Conservation (phyloP, 2,329 filamentous ascomycete genomes). For the Calonectria henricotiae region DNA sequence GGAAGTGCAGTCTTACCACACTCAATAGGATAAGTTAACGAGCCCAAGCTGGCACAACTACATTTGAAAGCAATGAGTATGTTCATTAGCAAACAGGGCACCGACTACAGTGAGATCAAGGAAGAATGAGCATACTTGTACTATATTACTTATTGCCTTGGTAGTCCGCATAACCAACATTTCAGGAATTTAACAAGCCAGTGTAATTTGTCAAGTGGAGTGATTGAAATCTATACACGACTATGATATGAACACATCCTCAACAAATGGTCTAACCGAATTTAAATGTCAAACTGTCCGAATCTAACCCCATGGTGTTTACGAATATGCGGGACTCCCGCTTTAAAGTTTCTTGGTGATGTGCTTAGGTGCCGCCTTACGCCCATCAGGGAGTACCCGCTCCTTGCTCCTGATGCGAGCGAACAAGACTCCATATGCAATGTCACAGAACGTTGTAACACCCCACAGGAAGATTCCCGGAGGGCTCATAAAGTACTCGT, state of each 20-base stretch:
- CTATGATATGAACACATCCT: neutral
- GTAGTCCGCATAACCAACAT: too few species aligned
- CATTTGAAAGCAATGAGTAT: too few species aligned
- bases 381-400: constrained; percentile 23
- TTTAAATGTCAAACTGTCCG: neutral
- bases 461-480: constrained; percentile 32
- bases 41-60: too few species aligned
- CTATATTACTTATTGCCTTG: too few species aligned
- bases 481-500: constrained; percentile 32
- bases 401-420: constrained; percentile 28
- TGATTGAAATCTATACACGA: neutral
- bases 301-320: neutral
- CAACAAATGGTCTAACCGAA: neutral
- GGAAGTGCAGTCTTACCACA: too few species aligned
- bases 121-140: too few species aligned
- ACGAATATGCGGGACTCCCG: neutral
- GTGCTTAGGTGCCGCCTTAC: constrained; percentile 16
- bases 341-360: constrained; percentile 7
- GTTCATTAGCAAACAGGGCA: too few species aligned
- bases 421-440: constrained; percentile 29
- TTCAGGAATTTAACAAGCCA: too few species aligned
- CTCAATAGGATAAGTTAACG: too few species aligned
- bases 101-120: too few species aligned
- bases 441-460: constrained; percentile 25
- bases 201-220: neutral